Percentiles rank a stretch among this genome's conserved stretches.
These are phyloP conservation scores for Clonostachys sp. DNA, from an alignment of 2,329 filamentous ascomycete species.

Conservation along the genomic window DNA sequence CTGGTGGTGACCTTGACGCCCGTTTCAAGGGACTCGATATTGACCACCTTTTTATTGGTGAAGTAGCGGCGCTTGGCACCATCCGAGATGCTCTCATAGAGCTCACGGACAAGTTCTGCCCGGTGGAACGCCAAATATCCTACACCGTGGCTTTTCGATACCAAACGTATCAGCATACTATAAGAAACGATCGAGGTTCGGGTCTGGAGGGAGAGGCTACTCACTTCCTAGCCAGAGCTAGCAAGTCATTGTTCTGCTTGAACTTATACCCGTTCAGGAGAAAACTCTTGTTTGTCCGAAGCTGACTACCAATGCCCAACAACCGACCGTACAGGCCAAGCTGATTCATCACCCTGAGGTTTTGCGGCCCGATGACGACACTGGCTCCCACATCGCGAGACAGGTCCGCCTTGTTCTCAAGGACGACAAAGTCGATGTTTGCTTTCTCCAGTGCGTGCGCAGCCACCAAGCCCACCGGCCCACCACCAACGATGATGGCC, in stretches of 20 bases:
- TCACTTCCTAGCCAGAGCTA: background rate
- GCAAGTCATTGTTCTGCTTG: too few species aligned
- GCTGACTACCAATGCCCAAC: background rate
- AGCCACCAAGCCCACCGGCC: conserved; percentile 17
- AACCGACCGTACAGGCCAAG: background rate
- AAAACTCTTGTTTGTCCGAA: background rate
- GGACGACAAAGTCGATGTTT: conserved; percentile 19
- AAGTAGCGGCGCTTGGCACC: background rate
- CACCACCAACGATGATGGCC: conserved; percentile 22
- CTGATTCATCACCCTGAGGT: background rate
- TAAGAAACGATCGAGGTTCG: background rate
- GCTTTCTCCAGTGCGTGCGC: conserved; percentile 19
- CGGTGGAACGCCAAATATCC: background rate
- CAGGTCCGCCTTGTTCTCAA: conserved; percentile 14
- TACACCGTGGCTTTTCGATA: background rate
- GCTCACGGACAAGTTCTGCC: background rate
- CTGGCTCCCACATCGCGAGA: conserved; percentile 11
- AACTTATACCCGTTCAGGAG: background rate
- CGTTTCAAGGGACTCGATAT: background rate
- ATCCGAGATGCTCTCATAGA: conserved; percentile 1
- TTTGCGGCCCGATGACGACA: background rate
- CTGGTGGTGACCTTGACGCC: conserved; percentile 2
- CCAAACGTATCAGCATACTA: background rate
- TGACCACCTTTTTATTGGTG: background rate
- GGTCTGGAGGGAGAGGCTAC: background rate